Percentiles rank a stretch among this genome's conserved stretches.
Conservation (phyloP, 495 filamentous ascomycete genomes). For the Entonaema liquescens region DNA sequence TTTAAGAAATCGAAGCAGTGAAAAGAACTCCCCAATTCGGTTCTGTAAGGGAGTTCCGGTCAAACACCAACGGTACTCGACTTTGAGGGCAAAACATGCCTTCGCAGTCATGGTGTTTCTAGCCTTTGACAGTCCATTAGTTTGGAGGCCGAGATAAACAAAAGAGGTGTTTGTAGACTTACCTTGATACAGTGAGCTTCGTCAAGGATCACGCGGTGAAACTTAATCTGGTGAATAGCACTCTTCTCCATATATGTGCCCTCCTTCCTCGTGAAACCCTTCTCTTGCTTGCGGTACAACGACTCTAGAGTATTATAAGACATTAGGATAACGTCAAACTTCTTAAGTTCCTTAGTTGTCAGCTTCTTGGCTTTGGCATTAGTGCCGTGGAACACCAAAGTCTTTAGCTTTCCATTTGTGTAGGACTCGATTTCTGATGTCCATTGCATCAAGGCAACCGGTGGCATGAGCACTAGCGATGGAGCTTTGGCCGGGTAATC, state of each 20-base stretch:
- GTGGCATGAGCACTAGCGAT: conserved; percentile 89
- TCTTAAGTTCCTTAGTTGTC: conserved; percentile 73
- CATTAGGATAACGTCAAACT: conserved; percentile 93
- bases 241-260: conserved; percentile 78
- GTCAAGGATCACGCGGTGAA: conserved; percentile 91
- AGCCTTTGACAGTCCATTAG: conserved; percentile 52
- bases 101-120: conserved; percentile 89
- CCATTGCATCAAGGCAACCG: conserved; percentile 98
- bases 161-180: conserved; percentile 5
- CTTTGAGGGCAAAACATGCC: conserved; percentile 88
- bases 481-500: conserved; percentile 85
- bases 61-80: conserved; percentile 91
- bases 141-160: not conserved
- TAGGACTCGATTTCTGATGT: conserved; percentile 91
- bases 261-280: conserved; percentile 84
- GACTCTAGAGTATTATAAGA: conserved; percentile 95
- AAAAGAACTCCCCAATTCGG: conserved; percentile 97
- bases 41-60: conserved; percentile 96
- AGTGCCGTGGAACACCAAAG: conserved; percentile 87
- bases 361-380: conserved; percentile 82
- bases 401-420: conserved; percentile 87
- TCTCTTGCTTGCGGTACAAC: conserved; percentile 88
- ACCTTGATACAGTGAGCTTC: conserved; percentile 97
- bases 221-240: conserved; percentile 83
- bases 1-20: conserved; percentile 88